Conservation (phyloP, 2,329 filamentous ascomycete genomes). For the Hymenoscyphus scutula region DNA sequence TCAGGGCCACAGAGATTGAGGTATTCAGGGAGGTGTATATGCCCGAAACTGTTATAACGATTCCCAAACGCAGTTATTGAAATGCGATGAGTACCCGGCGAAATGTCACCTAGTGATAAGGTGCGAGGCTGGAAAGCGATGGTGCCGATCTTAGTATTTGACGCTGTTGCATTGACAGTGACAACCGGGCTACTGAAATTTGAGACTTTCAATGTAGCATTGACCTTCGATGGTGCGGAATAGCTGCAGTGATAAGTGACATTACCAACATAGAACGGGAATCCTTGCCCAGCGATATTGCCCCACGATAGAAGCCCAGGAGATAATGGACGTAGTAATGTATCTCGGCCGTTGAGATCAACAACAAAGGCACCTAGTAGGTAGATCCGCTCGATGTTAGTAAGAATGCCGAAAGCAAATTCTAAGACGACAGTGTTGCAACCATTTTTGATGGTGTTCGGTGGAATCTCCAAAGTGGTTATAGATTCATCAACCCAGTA, state of each 20-base stretch:
- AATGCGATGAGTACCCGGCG: slow-evolving; percentile 21
- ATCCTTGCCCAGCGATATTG: slow-evolving; percentile 29
- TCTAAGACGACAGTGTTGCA: slow-evolving; percentile 27
- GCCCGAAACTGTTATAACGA: slow-evolving; percentile 34
- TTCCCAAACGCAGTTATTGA: slow-evolving; percentile 33
- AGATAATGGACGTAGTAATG: slow-evolving; percentile 12
- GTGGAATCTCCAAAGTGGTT: slow-evolving; percentile 27
- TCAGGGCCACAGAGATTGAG: slow-evolving; percentile 27
- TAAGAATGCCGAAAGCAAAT: slow-evolving; percentile 34
- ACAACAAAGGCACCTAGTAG: slow-evolving; percentile 34
- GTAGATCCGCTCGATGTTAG: slow-evolving; percentile 36
- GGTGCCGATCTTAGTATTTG: slow-evolving; percentile 21
- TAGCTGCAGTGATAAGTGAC: slow-evolving; percentile 27
- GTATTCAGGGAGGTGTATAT: slow-evolving; percentile 29
- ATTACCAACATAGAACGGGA: slow-evolving; percentile 36
- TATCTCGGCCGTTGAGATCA: slow-evolving; percentile 13
- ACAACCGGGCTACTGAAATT: slow-evolving; percentile 31
- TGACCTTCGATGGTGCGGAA: slow-evolving; percentile 6
- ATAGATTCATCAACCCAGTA: slow-evolving; percentile 39
- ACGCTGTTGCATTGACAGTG: slow-evolving; percentile 14
- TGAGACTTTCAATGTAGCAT: slow-evolving; percentile 21
- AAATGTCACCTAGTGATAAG: slow-evolving; percentile 22
- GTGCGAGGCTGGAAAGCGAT: slow-evolving; percentile 32
- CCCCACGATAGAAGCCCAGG: slow-evolving; percentile 29
- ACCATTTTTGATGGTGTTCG: slow-evolving; percentile 25